These are phyloP conservation scores for Exsudoporus frostii DNA, from an alignment of 768 basidiomycete genomes.

Conservation along the genomic window DNA sequence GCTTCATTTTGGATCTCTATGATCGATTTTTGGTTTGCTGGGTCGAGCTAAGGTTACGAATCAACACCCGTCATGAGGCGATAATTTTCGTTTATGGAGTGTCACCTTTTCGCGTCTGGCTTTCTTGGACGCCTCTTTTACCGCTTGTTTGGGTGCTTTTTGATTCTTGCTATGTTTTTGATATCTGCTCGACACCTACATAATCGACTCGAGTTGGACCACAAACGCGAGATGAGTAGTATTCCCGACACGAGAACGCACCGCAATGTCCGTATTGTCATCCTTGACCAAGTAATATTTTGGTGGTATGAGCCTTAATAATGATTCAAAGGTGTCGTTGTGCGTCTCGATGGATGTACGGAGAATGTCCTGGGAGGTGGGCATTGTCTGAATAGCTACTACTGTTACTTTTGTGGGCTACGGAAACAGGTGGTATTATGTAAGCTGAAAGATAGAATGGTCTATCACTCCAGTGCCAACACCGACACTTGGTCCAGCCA, in stretches of 20 bases:
- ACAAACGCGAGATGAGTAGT: background rate
- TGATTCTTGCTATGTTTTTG: constrained; percentile 87
- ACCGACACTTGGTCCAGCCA: too few species aligned
- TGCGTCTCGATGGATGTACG: constrained; percentile 72
- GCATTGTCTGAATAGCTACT: constrained; percentile 33
- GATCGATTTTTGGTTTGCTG: constrained; percentile 78
- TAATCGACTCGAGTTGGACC: background rate
- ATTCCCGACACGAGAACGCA: constrained; percentile 1
- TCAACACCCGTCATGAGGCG: background rate
- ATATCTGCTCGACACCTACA: constrained; percentile 55
- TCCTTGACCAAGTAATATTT: constrained; percentile 68
- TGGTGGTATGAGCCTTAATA: constrained; percentile 83
- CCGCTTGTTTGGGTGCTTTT: constrained; percentile 78
- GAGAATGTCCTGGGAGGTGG: constrained; percentile 47
- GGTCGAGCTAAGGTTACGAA: constrained; percentile 67
- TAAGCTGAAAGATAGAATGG: too few species aligned
- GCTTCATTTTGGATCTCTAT: constrained; percentile 70
- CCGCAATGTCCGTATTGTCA: constrained; percentile 6
- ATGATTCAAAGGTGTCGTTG: constrained; percentile 80
- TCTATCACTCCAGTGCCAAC: too few species aligned
- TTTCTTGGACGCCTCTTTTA: constrained; percentile 87
- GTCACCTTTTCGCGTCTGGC: constrained; percentile 82
- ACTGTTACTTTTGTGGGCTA: too few species aligned
- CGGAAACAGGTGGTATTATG: background rate
- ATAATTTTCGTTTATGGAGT: background rate